Evolutionary conservation across 2,329 filamentous ascomycete species (phyloP).

Genomic region (Bipolaris bicolor): DNA sequence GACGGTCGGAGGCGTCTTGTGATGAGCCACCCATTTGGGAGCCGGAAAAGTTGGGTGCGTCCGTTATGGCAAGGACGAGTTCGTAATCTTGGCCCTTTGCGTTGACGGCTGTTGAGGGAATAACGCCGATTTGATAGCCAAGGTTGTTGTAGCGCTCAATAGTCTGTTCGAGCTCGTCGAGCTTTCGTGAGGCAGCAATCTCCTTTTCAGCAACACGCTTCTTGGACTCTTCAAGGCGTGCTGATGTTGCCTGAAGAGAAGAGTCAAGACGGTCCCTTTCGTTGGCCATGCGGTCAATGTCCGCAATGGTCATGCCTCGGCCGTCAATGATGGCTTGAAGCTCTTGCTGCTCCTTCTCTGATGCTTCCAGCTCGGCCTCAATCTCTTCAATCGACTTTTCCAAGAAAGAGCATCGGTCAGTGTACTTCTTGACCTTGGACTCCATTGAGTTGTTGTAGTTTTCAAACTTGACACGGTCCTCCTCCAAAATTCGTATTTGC

Average conservation of each 20-base stretch:
- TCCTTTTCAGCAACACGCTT: constrained; percentile 84
- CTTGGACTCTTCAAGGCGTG: constrained; percentile 83
- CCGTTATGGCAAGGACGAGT: constrained; percentile 79
- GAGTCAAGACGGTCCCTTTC: constrained; percentile 93
- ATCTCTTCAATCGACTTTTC: constrained; percentile 85
- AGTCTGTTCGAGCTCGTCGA: constrained; percentile 89
- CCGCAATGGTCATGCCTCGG: constrained; percentile 93
- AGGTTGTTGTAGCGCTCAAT: constrained; percentile 93
- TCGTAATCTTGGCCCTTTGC: constrained; percentile 87
- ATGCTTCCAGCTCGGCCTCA: constrained; percentile 81
- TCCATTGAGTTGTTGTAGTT: constrained; percentile 88
- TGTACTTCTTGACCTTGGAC: constrained; percentile 87
- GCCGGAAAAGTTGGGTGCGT: constrained; percentile 72
- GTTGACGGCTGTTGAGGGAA: constrained; percentile 82
- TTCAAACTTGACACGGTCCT: constrained; percentile 93
- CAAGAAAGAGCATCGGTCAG: constrained; percentile 78
- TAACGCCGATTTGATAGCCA: constrained; percentile 90
- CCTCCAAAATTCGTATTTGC: constrained; percentile 90
- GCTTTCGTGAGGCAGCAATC: constrained; percentile 78
- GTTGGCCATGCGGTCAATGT: constrained; percentile 98
- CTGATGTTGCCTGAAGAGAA: constrained; percentile 76
- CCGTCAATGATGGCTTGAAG: constrained; percentile 88
- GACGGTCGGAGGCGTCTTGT: constrained; percentile 66
- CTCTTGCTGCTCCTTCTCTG: constrained; percentile 76
- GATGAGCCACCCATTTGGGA: constrained; percentile 57